Evolutionary conservation across 768 basidiomycete genomes (phyloP).

Genomic region (Suillus hirtellus): DNA sequence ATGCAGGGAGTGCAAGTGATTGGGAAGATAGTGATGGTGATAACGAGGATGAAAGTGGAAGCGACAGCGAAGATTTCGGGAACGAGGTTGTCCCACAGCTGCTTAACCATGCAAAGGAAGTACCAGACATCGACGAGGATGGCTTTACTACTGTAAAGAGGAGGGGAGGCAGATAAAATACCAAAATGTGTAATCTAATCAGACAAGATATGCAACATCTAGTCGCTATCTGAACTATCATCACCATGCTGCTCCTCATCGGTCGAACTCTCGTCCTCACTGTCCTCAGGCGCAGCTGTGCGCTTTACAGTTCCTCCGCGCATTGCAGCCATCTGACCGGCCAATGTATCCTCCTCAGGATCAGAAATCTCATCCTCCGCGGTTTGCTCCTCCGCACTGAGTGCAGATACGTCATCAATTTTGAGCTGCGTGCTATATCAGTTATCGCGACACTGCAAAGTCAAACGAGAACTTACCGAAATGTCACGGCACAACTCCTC

Average conservation of each 20-base stretch:
- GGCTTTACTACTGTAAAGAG: conserved; percentile 83
- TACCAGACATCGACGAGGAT: conserved; percentile 86
- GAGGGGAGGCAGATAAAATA: conserved; percentile 45
- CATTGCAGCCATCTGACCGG: conserved; percentile 98
- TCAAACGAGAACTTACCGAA: conserved; percentile 49
- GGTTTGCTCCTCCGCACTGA: conserved; percentile 56
- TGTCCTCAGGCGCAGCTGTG: conserved; percentile 42
- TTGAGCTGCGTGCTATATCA: conserved; percentile 57
- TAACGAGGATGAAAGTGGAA: conserved; percentile 17
- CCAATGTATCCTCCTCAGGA: conserved; percentile 93
- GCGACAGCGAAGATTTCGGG: conserved; percentile 40
- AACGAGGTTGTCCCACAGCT: conserved; percentile 58
- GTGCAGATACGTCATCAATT: conserved; percentile 70
- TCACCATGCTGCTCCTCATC: conserved; percentile 52
- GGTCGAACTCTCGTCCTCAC: conserved; percentile 51
- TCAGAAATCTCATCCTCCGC: conserved; percentile 95
- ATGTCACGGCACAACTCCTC: conserved; percentile 74
- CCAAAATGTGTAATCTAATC: not conserved
- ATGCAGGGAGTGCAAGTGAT: conserved; percentile 38
- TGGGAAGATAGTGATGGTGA: conserved; percentile 49
- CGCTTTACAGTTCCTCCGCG: conserved; percentile 85
- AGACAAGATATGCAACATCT: not conserved
- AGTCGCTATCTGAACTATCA: conserved; percentile 52
- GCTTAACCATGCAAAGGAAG: conserved; percentile 45
- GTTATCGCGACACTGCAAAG: not conserved